Evolutionary conservation across 2,329 filamentous ascomycete genomes (phyloP).

Genomic region (Stemphylium beticola): DNA sequence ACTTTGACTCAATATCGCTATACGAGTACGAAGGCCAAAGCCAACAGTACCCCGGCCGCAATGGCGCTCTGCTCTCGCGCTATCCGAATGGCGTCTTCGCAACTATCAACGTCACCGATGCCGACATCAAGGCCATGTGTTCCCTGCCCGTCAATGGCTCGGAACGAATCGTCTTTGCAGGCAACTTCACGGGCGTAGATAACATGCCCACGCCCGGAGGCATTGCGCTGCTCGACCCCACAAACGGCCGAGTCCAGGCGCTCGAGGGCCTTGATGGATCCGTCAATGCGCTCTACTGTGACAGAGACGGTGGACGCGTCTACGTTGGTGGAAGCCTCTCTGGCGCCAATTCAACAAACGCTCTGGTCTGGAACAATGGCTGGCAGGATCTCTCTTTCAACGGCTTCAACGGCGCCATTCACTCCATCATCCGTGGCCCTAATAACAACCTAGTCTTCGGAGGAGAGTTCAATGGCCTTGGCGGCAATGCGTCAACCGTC

Average conservation of each 20-base stretch:
- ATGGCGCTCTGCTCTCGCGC: slow-evolving; percentile 80
- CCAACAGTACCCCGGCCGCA: slow-evolving; percentile 68
- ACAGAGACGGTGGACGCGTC: slow-evolving; percentile 75
- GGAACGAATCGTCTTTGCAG: slow-evolving; percentile 81
- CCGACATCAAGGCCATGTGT: slow-evolving; percentile 88
- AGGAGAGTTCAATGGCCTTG: slow-evolving; percentile 85
- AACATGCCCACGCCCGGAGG: slow-evolving; percentile 75
- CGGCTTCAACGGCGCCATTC: slow-evolving; percentile 92
- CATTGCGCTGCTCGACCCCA: slow-evolving; percentile 80
- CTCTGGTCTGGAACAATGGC: slow-evolving; percentile 75
- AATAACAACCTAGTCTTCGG: slow-evolving; percentile 91
- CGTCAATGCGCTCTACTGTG: slow-evolving; percentile 83
- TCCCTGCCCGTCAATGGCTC: slow-evolving; percentile 72
- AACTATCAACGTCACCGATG: slow-evolving; percentile 77
- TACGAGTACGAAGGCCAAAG: slow-evolving; percentile 85
- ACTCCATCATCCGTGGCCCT: slow-evolving; percentile 78
- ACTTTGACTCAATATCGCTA: slow-evolving; percentile 90
- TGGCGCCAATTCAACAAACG: slow-evolving; percentile 83
- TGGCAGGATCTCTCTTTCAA: slow-evolving; percentile 87
- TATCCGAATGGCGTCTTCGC: slow-evolving; percentile 86
- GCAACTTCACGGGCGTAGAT: slow-evolving; percentile 93
- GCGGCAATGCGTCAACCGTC: slow-evolving; percentile 74
- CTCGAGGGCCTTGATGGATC: slow-evolving; percentile 81
- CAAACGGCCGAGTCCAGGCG: slow-evolving; percentile 72
- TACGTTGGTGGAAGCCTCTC: slow-evolving; percentile 91